Evolutionary conservation across 1,284 basidiomycete species (phyloP).

Genomic region (Ceratobasidium sp.): DNA sequence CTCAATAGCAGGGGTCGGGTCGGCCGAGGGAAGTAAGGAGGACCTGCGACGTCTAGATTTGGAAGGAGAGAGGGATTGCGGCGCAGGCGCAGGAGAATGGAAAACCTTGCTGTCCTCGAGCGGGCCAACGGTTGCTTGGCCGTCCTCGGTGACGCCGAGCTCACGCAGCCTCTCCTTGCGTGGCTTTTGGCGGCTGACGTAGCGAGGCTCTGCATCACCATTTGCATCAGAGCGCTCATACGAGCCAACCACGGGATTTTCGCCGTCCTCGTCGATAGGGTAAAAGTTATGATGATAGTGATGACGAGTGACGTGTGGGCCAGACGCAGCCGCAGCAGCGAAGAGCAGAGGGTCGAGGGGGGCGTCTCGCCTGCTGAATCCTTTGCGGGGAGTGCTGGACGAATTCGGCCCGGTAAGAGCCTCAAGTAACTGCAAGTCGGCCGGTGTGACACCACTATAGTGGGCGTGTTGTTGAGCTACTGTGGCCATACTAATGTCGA

Average conservation of each 20-base stretch:
- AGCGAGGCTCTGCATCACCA: constrained; percentile 55
- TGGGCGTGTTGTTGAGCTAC: constrained; percentile 2
- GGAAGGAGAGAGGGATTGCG: constrained; percentile 24
- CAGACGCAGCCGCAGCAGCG: constrained; percentile 76
- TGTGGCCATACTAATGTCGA: constrained; percentile 33
- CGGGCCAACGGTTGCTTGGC: constrained; percentile 24
- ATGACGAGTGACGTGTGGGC: constrained; percentile 79
- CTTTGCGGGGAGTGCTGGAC: constrained; percentile 20
- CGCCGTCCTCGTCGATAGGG: constrained; percentile 59
- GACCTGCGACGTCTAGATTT: constrained; percentile 32
- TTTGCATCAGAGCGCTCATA: constrained; percentile 39
- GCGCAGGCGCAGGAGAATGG: constrained; percentile 1
- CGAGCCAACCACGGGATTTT: constrained; percentile 32
- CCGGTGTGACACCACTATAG: constrained; percentile 6
- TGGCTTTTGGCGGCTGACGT: constrained; percentile 79
- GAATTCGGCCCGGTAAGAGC: constrained; percentile 34
- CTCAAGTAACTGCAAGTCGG: constrained; percentile 48
- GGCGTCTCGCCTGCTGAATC: constrained; percentile 66
- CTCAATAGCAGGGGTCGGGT: constrained; percentile 27
- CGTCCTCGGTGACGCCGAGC: constrained; percentile 35
- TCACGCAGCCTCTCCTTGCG: constrained; percentile 68
- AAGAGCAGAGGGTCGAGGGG: constrained; percentile 79
- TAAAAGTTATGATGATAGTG: constrained; percentile 82
- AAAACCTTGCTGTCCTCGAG: constrained; percentile 11
- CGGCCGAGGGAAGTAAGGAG: constrained; percentile 29